These are phyloP conservation scores for Volutella citrinella DNA, from an alignment of 2,329 filamentous ascomycete genomes.

Conservation along the genomic window DNA sequence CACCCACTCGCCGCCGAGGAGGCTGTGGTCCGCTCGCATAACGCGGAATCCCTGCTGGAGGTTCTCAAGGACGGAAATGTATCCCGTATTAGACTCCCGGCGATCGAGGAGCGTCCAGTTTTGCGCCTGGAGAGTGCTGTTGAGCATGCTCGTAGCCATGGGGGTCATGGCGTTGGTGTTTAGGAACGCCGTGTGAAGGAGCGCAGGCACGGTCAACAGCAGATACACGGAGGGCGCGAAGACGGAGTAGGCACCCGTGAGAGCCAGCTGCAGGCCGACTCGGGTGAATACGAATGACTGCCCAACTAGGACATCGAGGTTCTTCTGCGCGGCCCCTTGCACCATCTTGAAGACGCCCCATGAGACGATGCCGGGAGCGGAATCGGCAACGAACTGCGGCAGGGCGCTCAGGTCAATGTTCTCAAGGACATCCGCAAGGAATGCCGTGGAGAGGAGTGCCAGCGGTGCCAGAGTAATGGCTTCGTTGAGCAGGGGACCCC, in stretches of 20 bases:
- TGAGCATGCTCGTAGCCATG: constrained; percentile 59
- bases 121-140: constrained; percentile 60
- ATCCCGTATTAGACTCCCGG: constrained; percentile 83
- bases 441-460: constrained; percentile 60
- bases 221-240: constrained; percentile 68
- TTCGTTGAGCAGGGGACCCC: constrained; percentile 76
- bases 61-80: constrained; percentile 86
- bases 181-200: constrained; percentile 66
- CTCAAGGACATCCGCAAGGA: constrained; percentile 64
- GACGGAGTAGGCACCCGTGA: constrained; percentile 63
- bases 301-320: constrained; percentile 54
- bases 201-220: constrained; percentile 64
- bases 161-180: constrained; percentile 72
- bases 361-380: constrained; percentile 62
- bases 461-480: constrained; percentile 69
- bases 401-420: constrained; percentile 53
- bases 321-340: constrained; percentile 38
- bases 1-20: constrained; percentile 90
- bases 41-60: constrained; percentile 68
- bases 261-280: constrained; percentile 66
- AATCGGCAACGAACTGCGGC: constrained; percentile 58
- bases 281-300: constrained; percentile 64
- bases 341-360: constrained; percentile 62
- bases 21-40: constrained; percentile 89
- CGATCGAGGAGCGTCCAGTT: constrained; percentile 78